Evolutionary conservation across 169 alveolate genomes (phyloP), one percentile per base, ranked within the genome.

Genomic region (Besnoitia besnoiti): DNA sequence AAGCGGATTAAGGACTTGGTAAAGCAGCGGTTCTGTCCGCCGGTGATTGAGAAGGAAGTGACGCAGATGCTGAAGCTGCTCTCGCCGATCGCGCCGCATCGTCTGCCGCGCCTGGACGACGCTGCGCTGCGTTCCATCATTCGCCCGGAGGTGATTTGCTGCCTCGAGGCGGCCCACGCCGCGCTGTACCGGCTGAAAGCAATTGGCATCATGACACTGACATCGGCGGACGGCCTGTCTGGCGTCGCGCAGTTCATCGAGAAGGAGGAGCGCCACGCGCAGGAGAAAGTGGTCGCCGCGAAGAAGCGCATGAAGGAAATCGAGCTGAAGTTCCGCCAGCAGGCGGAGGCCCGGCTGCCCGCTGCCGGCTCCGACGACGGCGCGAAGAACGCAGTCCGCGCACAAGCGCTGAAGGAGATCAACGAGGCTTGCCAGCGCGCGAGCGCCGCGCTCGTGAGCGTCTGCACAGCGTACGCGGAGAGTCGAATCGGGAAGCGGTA

Each of bases 81-180:
- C 12, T 96, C 90, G 35, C 93, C 95, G 30, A 90, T 90, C 14
- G 92, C 94, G 19, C 91, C 91, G 14, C 94, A 85, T 51, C 92
- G 94, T 33, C 80, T 93, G 79, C 94, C 94, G 55, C 67, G 67
- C 46, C 80, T 96, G 40, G 94, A 93, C 35, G 98, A 97, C 85
- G 90, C 94, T 33, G 93, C 94, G 90, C 82, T 97, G n/a, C 95
- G 95, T 19, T 91, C 96, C n/a, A 95, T 97, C 55, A 95, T 96
- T 39, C 94, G 93, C 75, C 98, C 98, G 0, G 98, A 97, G 88
- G 62, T 92, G 19, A 94, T 97, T 30, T 97, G 98, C 82, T 91
- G 97, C 30, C 89, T 97, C 27, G 98, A 97, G 91, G 95, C 97
- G 46, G 91, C 98, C 0, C 95, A 96, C 4, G 95, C 98, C 16